Base-by-base conservation (phyloP, 2,329 filamentous ascomycete species). In the Alternaria ethzedia region DNA sequence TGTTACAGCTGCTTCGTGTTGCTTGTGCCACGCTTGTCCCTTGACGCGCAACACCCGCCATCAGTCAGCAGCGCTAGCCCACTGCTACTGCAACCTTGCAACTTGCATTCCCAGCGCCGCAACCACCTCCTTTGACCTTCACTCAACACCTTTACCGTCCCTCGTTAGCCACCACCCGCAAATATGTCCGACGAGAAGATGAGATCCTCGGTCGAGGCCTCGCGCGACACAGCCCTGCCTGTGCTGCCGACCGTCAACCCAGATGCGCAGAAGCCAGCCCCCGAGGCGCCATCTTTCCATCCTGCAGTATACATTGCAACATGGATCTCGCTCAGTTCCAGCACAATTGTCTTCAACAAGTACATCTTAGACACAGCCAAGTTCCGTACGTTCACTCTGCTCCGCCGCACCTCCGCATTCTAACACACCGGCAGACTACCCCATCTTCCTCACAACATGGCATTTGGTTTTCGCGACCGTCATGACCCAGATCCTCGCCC, bases 331-430 rank as follows among this genome's bases (percentile, higher is more conserved):
- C 86, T 97, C 80, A 97, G 93, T 77, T 97, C 94, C 46, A 93
- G 91, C 75, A 94, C 98, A 78, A 99, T 99, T 80, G 86, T 99
- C 66, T 98, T 97, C 90, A 98, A 99, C 90, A 99, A 99, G 88
- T 97, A 93, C 89, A 93, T 99, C 76, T 87, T 98, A 67, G 90
- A 95, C 76, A 94, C 91, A 43, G 87, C 91, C 67, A 87, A 92
- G 68, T 97, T 97, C 85, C 88, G 91, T 93, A 86, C 85, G 90
- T 80, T 17, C n/a, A 52, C 52, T 11, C 57, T 43, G 28, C 47
- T 26, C 50, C 30, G 21, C 44, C 44, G 30, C 58, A 54, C 44
- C 57, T 30, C 50, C 36, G 46, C 46, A 63, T 63, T 62, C 77
- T 82, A 70, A 82, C 73, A 59, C n/a, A 7, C 5, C 52, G 28